Evolutionary conservation across 257 asterid genomes (phyloP).

Genomic region (Salvia splendens): DNA sequence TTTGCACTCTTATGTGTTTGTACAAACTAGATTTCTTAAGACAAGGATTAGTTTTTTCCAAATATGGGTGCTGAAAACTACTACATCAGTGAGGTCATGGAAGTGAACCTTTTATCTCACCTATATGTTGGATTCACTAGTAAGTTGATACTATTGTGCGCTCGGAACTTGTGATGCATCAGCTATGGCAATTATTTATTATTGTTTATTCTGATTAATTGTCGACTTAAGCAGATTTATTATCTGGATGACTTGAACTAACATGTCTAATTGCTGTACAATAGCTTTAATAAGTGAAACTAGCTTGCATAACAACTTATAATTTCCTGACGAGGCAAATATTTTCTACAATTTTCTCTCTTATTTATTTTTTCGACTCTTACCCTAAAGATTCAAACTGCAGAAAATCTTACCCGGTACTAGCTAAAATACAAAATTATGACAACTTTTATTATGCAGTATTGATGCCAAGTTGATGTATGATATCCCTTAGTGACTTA

Average conservation of each 20-base stretch:
- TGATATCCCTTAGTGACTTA: not conserved
- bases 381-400: not conserved
- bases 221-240: not conserved
- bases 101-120: slow-evolving; percentile 6
- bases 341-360: not conserved
- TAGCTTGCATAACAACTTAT: slow-evolving; percentile 14
- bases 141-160: slow-evolving; percentile 21
- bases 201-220: slow-evolving; percentile 9
- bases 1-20: slow-evolving; percentile 9
- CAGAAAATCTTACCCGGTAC: slow-evolving; percentile 6
- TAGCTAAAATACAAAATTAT: not conserved
- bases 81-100: slow-evolving; percentile 27
- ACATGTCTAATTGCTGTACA: slow-evolving; percentile 17
- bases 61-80: slow-evolving; percentile 7
- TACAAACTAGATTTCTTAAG: slow-evolving; percentile 16
- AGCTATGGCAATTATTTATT: not conserved
- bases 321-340: not conserved
- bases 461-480: slow-evolving; percentile 15
- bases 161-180: slow-evolving; percentile 13
- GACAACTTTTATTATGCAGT: not conserved
- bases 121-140: slow-evolving; percentile 24
- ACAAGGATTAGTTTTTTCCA: slow-evolving; percentile 20
- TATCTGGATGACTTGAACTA: slow-evolving; percentile 5
- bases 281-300: slow-evolving; percentile 18
- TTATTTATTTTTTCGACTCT: not conserved